Percentiles rank a stretch among this genome's conserved stretches.
These are phyloP conservation scores for Epichloe elymi DNA, from an alignment of 2,329 filamentous ascomycete genomes.

Conservation along the genomic window DNA sequence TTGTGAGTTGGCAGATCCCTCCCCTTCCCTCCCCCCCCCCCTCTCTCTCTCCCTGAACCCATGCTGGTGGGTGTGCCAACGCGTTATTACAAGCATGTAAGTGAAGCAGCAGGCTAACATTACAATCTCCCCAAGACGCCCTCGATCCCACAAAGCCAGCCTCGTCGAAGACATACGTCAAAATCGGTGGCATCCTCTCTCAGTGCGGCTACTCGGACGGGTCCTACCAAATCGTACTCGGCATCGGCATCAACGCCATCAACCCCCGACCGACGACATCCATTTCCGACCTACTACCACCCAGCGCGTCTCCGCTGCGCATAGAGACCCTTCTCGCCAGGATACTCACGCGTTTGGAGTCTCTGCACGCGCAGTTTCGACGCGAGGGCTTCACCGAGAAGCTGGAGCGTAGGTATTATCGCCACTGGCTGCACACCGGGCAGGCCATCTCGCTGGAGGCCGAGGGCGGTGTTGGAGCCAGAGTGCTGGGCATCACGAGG, in stretches of 20 bases:
- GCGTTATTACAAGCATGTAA: not conserved
- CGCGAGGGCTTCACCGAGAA: slow-evolving; percentile 58
- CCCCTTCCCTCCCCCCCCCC: too few species aligned
- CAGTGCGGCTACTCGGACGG: slow-evolving; percentile 70
- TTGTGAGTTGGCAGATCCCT: slow-evolving; percentile 33
- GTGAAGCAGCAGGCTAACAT: not conserved
- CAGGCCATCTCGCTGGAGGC: slow-evolving; percentile 64
- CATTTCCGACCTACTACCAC: slow-evolving; percentile 57
- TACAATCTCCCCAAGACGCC: slow-evolving; percentile 34
- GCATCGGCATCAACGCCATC: slow-evolving; percentile 74
- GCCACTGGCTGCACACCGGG: slow-evolving; percentile 72
- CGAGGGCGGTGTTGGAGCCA: slow-evolving; percentile 60
- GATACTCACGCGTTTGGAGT: slow-evolving; percentile 66
- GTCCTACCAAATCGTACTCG: slow-evolving; percentile 73
- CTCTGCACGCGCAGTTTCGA: slow-evolving; percentile 62
- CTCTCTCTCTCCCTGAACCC: not conserved
- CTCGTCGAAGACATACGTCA: slow-evolving; percentile 50
- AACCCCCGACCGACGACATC: slow-evolving; percentile 81
- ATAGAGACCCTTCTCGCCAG: slow-evolving; percentile 72
- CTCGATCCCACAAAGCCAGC: slow-evolving; percentile 45
- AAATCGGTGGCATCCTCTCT: slow-evolving; percentile 86
- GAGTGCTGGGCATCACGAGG: slow-evolving; percentile 75
- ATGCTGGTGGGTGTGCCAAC: too few species aligned
- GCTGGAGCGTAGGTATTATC: slow-evolving; percentile 68
- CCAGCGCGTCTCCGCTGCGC: slow-evolving; percentile 41